phyloP scores from a whole-genome alignment of 2,329 filamentous ascomycete genomes.

The Decorospora gaudefroyi region DNA sequence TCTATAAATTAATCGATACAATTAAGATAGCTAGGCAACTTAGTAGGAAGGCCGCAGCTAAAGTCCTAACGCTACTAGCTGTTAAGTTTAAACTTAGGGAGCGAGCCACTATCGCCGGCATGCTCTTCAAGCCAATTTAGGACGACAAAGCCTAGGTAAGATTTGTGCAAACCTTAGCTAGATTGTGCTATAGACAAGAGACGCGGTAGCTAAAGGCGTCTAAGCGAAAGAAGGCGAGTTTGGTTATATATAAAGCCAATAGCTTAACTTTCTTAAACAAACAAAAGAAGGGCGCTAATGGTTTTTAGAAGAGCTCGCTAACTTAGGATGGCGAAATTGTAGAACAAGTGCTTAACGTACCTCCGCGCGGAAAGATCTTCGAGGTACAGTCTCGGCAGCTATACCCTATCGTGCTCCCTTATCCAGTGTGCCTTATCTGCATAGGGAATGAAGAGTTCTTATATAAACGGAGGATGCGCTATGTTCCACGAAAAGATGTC shows the following conservation, averaged over 20 bases:
- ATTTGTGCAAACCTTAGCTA: conserved; percentile 20
- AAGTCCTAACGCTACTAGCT: conserved; percentile 21
- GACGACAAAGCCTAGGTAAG: conserved; percentile 16
- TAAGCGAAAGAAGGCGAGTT: conserved; percentile 12
- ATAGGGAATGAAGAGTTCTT: conserved; percentile 15
- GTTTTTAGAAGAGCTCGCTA: too few relatives aligned
- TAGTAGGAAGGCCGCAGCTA: conserved; percentile 14
- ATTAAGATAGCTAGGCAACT: conserved; percentile 27
- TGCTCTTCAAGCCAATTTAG: conserved; percentile 25
- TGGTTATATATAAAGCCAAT: conserved; percentile 5
- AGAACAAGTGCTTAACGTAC: conserved; percentile 6
- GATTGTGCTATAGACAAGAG: conserved; percentile 19
- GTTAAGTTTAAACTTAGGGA: conserved; percentile 22
- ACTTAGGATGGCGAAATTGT: not conserved
- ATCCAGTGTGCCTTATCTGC: conserved; percentile 20
- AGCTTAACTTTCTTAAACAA: conserved; percentile 6
- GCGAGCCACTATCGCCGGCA: conserved; percentile 18
- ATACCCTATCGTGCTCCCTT: conserved; percentile 9
- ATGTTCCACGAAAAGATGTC: conserved; percentile 15
- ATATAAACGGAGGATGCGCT: conserved; percentile 13
- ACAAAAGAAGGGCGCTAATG: conserved; percentile 12
- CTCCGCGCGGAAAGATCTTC: conserved; percentile 1
- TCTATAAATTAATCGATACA: conserved; percentile 20
- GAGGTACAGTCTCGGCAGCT: conserved; percentile 2
- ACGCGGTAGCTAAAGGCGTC: conserved; percentile 15